Conservation (phyloP, 106 monocot genomes). For the Phalaenopsis equestris region DNA sequence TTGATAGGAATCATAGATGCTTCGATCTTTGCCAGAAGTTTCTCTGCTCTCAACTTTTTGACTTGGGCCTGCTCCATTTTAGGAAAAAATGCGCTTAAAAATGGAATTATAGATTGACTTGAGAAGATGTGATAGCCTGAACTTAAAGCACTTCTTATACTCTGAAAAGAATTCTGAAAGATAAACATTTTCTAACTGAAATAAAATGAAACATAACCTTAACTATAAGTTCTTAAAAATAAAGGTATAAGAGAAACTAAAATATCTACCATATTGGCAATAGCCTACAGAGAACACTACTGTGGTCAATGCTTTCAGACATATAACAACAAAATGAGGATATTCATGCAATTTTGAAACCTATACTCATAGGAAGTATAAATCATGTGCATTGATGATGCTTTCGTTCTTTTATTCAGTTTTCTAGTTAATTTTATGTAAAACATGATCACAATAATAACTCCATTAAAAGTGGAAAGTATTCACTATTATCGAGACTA, state of each 20-base stretch:
- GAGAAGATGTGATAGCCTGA: not conserved
- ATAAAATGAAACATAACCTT: not conserved
- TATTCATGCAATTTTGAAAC: no score
- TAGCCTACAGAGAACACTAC: not conserved
- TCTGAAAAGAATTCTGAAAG: not conserved
- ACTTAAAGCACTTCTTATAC: not conserved
- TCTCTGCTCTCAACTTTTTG: conserved; percentile 81
- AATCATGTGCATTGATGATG: not conserved
- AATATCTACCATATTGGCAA: not conserved
- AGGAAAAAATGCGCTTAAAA: conserved; percentile 2
- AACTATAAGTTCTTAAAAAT: not conserved
- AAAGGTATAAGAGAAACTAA: not conserved
- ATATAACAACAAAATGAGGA: not conserved
- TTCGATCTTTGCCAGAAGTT: conserved; percentile 78
- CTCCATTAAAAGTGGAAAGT: not conserved
- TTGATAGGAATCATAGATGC: conserved; percentile 79
- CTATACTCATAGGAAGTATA: no score
- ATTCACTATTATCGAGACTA: not conserved
- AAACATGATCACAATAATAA: not conserved
- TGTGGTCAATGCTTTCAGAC: not conserved
- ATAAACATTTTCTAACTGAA: not conserved
- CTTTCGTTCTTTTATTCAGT: not conserved
- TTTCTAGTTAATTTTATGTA: not conserved
- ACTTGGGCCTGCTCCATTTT: conserved; percentile 37
- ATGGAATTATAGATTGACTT: not conserved